Conservation (phyloP, 192 early-diverging fungal genomes). For the Funneliformis geosporum region DNA sequence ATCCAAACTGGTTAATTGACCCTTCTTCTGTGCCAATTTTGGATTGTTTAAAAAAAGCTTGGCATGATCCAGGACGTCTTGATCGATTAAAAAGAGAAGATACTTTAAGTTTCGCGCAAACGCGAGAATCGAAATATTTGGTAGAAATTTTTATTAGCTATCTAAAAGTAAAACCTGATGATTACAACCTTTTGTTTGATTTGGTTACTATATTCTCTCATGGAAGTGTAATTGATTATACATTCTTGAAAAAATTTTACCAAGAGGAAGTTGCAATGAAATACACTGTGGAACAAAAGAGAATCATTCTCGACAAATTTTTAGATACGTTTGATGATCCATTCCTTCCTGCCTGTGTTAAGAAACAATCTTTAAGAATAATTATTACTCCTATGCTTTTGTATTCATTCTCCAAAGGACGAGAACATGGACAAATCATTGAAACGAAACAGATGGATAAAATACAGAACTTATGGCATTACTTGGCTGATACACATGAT, state of each 20-base stretch:
- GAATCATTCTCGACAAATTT: slow-evolving; percentile 74
- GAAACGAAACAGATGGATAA: slow-evolving; percentile 61
- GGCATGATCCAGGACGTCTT: slow-evolving; percentile 47
- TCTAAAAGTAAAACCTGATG: slow-evolving; percentile 59
- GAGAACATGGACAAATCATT: slow-evolving; percentile 55
- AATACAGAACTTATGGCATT: slow-evolving; percentile 51
- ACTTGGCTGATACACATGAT: slow-evolving; percentile 62
- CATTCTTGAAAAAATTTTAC: slow-evolving; percentile 67
- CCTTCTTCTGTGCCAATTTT: slow-evolving; percentile 41
- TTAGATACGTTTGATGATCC: slow-evolving; percentile 69
- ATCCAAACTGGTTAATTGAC: slow-evolving; percentile 53
- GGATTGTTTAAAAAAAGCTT: slow-evolving; percentile 53
- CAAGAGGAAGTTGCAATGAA: slow-evolving; percentile 66
- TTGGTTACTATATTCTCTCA: slow-evolving; percentile 70
- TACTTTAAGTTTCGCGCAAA: slow-evolving; percentile 41
- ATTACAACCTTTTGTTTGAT: slow-evolving; percentile 73
- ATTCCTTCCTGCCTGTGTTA: slow-evolving; percentile 57
- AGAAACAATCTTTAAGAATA: slow-evolving; percentile 73
- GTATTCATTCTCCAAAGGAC: slow-evolving; percentile 59
- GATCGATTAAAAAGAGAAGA: slow-evolving; percentile 51
- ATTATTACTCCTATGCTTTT: slow-evolving; percentile 88
- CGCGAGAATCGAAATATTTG: slow-evolving; percentile 60
- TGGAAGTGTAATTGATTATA: slow-evolving; percentile 66
- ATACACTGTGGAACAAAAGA: slow-evolving; percentile 58
- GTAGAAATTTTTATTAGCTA: slow-evolving; percentile 75